A percentile compares a stretch with the other conserved stretches of the same genome.
Evolutionary conservation across 2,329 filamentous ascomycete species (phyloP).

Genomic region (Aspergillus luchuensis): DNA sequence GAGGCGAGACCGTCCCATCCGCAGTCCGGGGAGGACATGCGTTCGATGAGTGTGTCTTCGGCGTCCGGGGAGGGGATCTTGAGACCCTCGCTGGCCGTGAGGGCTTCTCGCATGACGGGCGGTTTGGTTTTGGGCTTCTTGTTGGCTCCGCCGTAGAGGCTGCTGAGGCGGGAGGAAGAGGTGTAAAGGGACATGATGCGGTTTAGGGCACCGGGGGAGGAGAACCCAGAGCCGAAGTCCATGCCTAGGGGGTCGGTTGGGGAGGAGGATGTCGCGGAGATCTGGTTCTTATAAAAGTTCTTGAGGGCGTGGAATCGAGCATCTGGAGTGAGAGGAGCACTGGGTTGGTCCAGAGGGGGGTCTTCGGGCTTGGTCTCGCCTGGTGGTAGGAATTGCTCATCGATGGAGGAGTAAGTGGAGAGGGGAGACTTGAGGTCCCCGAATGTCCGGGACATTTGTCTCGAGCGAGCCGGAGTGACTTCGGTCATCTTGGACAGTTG

Average conservation of each 20-base stretch:
- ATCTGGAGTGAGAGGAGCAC: slow-evolving; percentile 58
- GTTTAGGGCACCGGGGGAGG: slow-evolving; percentile 77
- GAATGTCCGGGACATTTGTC: slow-evolving; percentile 44
- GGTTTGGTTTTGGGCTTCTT: slow-evolving; percentile 69
- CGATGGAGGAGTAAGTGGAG: slow-evolving; percentile 38
- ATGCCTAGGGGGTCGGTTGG: slow-evolving; percentile 56
- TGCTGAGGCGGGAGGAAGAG: slow-evolving; percentile 54
- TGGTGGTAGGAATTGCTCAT: slow-evolving; percentile 33
- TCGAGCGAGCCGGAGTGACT: slow-evolving; percentile 31
- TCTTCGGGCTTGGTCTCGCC: slow-evolving; percentile 28
- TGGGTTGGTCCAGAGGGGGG: slow-evolving; percentile 36
- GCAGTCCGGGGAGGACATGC: slow-evolving; percentile 53
- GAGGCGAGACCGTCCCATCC: slow-evolving; percentile 68
- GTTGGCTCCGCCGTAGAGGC: slow-evolving; percentile 52
- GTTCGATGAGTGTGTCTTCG: slow-evolving; percentile 63
- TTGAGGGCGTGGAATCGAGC: slow-evolving; percentile 74
- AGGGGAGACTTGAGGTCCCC: slow-evolving; percentile 42
- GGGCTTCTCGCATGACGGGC: slow-evolving; percentile 78
- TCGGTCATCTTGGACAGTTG: slow-evolving; percentile 70
- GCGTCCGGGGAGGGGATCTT: slow-evolving; percentile 60
- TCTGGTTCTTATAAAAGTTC: slow-evolving; percentile 78
- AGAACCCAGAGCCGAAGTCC: slow-evolving; percentile 53
- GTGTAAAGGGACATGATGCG: slow-evolving; percentile 93
- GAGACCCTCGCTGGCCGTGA: slow-evolving; percentile 70
- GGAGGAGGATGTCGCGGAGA: slow-evolving; percentile 63